Evolutionary conservation across 2,329 filamentous ascomycete genomes (phyloP).

Genomic region (Aspergillus sp.): DNA sequence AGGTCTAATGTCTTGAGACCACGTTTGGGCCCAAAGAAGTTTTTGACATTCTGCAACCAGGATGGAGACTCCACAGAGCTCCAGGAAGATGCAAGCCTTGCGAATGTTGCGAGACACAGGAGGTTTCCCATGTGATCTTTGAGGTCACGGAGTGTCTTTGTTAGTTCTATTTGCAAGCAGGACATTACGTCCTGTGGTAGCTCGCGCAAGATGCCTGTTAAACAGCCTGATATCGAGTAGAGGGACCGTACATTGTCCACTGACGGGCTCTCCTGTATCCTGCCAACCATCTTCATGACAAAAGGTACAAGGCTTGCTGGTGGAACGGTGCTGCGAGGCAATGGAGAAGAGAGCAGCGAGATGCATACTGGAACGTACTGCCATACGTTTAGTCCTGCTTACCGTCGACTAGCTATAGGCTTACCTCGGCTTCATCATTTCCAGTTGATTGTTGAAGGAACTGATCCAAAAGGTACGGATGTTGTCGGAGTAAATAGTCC

Average conservation of each 20-base stretch:
- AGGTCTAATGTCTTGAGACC: constrained; percentile 47
- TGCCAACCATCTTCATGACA: constrained; percentile 35
- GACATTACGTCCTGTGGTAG: constrained; percentile 40
- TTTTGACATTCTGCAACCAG: constrained; percentile 42
- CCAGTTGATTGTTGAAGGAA: constrained; percentile 38
- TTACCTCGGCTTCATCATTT: constrained; percentile 35
- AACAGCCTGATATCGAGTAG: constrained; percentile 37
- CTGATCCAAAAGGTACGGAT: constrained; percentile 41
- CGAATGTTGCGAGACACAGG: constrained; percentile 47
- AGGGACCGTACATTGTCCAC: constrained; percentile 39
- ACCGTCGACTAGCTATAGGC: constrained; percentile 10
- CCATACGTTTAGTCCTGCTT: background rate
- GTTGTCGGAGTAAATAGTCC: constrained; percentile 37
- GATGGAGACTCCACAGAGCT: constrained; percentile 18
- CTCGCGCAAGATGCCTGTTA: constrained; percentile 34
- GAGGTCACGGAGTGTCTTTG: constrained; percentile 43
- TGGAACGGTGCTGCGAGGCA: constrained; percentile 32
- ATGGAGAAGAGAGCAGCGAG: constrained; percentile 40
- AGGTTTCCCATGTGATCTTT: constrained; percentile 47
- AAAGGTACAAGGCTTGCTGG: constrained; percentile 42
- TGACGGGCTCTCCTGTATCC: constrained; percentile 36
- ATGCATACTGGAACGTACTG: constrained; percentile 40
- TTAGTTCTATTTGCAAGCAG: constrained; percentile 42
- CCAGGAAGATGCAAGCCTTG: constrained; percentile 35
- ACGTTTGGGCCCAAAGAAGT: constrained; percentile 46